Percentiles rank a stretch among this genome's conserved stretches.
These are phyloP conservation scores for Solanum piurae DNA, from an alignment of 257 asterid species.

Conservation along the genomic window DNA sequence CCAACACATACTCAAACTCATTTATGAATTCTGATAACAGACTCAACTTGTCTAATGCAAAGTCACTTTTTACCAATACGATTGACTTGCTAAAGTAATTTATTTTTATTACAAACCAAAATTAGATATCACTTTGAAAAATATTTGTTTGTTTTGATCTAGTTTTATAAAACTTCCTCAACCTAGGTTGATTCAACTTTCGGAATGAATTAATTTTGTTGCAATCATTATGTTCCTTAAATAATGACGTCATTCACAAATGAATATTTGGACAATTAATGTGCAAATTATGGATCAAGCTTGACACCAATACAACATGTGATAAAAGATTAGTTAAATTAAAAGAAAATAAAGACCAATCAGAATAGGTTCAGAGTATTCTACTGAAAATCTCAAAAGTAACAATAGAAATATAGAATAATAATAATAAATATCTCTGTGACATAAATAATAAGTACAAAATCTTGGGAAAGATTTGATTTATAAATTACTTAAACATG, in stretches of 20 bases:
- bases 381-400: neutral
- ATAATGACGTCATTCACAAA: neutral
- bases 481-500: neutral
- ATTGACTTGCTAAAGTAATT: neutral
- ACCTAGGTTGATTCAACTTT: neutral
- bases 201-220: neutral
- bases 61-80: neutral
- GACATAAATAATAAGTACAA: neutral
- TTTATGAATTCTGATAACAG: neutral
- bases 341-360: neutral
- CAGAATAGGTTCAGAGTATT: neutral
- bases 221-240: neutral
- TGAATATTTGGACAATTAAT: neutral
- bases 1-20: neutral
- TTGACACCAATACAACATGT: neutral
- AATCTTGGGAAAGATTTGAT: neutral
- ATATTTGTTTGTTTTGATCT: neutral
- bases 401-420: neutral
- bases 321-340: neutral
- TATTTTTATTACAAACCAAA: neutral
- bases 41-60: neutral
- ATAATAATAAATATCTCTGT: neutral
- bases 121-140: neutral
- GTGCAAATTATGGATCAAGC: neutral
- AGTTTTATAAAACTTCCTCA: neutral